Evolutionary conservation across 2,329 filamentous ascomycete genomes (phyloP).

Genomic region (Xylaria sp.): DNA sequence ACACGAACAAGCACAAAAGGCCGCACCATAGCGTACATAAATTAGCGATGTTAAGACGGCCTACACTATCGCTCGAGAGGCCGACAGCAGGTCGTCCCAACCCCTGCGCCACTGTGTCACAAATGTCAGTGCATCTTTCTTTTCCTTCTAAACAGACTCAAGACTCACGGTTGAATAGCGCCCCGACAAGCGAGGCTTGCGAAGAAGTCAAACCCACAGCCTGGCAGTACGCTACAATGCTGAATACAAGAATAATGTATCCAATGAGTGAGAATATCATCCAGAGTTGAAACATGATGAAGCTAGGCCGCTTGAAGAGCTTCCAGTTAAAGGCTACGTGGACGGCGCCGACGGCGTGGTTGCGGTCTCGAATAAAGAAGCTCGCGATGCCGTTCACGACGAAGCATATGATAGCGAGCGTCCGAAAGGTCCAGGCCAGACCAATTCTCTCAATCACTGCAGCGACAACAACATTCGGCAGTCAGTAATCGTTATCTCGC

Average conservation of each 20-base stretch:
- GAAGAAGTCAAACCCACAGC: conserved; percentile 73
- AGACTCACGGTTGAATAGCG: conserved; percentile 72
- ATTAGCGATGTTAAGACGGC: conserved; percentile 78
- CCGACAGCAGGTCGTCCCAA: conserved; percentile 78
- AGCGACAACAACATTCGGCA: neutral
- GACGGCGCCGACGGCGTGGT: conserved; percentile 74
- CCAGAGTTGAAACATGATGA: conserved; percentile 72
- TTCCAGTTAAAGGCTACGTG: conserved; percentile 73
- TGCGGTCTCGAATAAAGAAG: conserved; percentile 75
- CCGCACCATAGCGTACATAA: conserved; percentile 72
- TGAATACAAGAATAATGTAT: conserved; percentile 82
- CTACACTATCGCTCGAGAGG: conserved; percentile 75
- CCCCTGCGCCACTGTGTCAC: conserved; percentile 63
- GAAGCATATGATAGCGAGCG: conserved; percentile 58
- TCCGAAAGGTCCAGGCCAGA: conserved; percentile 68
- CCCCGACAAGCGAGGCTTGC: conserved; percentile 77
- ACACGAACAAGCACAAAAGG: conserved; percentile 75
- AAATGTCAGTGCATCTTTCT: conserved; percentile 2
- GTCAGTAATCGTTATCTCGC: neutral
- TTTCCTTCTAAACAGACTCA: neutral
- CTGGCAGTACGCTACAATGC: conserved; percentile 77
- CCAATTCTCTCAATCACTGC: conserved; percentile 70
- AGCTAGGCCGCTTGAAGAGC: conserved; percentile 72
- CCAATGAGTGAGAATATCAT: conserved; percentile 78
- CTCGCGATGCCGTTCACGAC: conserved; percentile 67